These are phyloP conservation scores for Trichoderma koningiopsis DNA, from an alignment of 2,329 filamentous ascomycete species.

Conservation along the genomic window DNA sequence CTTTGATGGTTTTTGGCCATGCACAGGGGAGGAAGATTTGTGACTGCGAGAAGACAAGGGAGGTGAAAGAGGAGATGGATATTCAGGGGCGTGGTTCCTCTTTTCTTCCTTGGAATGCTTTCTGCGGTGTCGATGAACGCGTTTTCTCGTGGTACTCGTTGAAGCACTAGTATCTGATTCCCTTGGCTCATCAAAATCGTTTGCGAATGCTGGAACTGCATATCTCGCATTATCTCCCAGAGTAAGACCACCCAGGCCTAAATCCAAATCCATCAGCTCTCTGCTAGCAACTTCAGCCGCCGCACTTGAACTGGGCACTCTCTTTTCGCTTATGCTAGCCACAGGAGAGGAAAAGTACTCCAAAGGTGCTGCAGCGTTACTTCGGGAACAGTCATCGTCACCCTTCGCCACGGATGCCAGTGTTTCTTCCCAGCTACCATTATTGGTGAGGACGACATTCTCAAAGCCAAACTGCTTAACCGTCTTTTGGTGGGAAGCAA, in stretches of 20 bases:
- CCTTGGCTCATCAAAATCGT: conserved; percentile 39
- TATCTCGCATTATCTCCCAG: conserved; percentile 41
- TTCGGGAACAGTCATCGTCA: conserved; percentile 45
- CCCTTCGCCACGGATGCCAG: conserved; percentile 64
- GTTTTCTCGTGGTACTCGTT: conserved; percentile 53
- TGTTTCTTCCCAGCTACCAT: conserved; percentile 79
- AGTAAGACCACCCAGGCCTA: conserved; percentile 44
- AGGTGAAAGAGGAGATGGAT: background rate
- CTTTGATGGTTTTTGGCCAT: conserved; percentile 33
- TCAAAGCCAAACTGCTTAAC: conserved; percentile 81
- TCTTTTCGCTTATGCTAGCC: conserved; percentile 40
- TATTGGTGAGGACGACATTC: conserved; percentile 67
- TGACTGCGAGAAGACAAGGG: conserved; percentile 21
- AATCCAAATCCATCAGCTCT: conserved; percentile 47
- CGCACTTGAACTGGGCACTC: conserved; percentile 52
- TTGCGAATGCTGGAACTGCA: conserved; percentile 37
- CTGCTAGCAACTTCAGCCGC: conserved; percentile 57
- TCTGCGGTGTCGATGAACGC: conserved; percentile 42
- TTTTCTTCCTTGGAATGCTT: conserved; percentile 39
- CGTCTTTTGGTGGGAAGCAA: conserved; percentile 65
- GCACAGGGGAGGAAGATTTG: conserved; percentile 30
- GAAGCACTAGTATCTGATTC: conserved; percentile 44
- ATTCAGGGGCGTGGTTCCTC: conserved; percentile 28
- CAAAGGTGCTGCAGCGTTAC: conserved; percentile 34
- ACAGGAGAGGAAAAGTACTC: conserved; percentile 37